phyloP scores from a whole-genome alignment of 78 protist genomes.

The Cavenderia fasciculata region DNA sequence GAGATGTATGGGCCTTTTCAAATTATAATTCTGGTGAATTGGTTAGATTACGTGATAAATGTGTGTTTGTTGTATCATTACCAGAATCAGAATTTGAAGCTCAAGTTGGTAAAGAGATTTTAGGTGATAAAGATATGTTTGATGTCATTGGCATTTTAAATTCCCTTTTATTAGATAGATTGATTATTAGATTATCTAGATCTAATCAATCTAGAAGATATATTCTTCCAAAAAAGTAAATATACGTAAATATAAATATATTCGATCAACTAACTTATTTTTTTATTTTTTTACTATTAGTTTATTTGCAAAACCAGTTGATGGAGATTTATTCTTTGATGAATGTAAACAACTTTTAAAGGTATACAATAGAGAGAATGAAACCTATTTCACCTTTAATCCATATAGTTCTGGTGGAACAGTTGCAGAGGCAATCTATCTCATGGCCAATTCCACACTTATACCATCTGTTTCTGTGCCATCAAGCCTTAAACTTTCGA shows the following conservation, averaged over 20 bases:
- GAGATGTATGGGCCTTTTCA: too few species aligned
- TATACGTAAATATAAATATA: too few species aligned
- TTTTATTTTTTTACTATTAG: background rate
- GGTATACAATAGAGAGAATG: background rate
- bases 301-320: background rate
- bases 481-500: background rate
- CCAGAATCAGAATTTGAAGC: background rate
- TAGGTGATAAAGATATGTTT: background rate
- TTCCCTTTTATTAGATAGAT: background rate
- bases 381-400: slow-evolving; percentile 3
- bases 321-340: background rate
- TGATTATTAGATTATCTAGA: background rate
- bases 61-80: too few species aligned
- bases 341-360: background rate
- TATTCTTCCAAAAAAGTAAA: background rate
- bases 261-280: background rate
- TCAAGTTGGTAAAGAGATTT: background rate
- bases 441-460: background rate
- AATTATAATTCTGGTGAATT: too few species aligned
- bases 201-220: background rate
- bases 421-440: background rate
- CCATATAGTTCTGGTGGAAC: slow-evolving; percentile 15
- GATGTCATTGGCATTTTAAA: background rate
- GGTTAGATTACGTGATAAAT: too few species aligned
- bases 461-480: background rate